Base-by-base conservation (phyloP, 352 stramenopile genomes). In the Phytophthora vignae region DNA sequence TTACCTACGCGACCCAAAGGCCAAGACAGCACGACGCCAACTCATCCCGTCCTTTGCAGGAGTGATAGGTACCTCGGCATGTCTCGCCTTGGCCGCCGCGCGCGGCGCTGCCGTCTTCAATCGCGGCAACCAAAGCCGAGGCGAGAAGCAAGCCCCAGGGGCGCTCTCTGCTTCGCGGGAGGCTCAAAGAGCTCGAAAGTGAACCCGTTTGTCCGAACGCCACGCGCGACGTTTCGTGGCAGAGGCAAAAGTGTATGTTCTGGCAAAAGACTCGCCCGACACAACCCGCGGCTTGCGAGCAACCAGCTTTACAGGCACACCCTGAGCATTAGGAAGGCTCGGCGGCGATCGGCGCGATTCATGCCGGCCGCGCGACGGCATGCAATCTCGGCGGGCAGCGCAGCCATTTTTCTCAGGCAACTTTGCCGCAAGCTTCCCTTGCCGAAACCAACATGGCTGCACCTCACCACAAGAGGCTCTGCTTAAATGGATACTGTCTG, bases 141-240 rank as follows among this genome's bases (percentile, higher is more conserved):
- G 46, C 46, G 17, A 19, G 27, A 29, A 29, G 27, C 27, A 29
- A 29, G 27, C 27, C 27, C 27, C 27, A 29, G 6, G 6, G 6
- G 27, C 27, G 27, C 27, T 29, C 27, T 29, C 27, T 29, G 27
- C 27, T 29, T 29, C 1, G n/a, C n/a, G n/a, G n/a, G 27, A 29
- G 27, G 3, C 27, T 29, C 27, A 5, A 29, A 29, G n/a, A n/a
- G 27, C 27, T 31, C 27, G 27, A 31, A 31, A 31, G 27, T 31
- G 27, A 31, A 31, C 27, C 27, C 27, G 7, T n/a, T n/a, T n/a
- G n/a, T n/a, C n/a, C n/a, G n/a, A n/a, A n/a, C n/a, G n/a, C n/a
- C n/a, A 25, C 33, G 50, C 22, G 36, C 36, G 36, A 61, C 60
- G 49, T 36, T 46, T 62, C 38, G 38, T 11, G 61, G 52, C 38